Evolutionary conservation across 495 filamentous ascomycete species (phyloP), one percentile per base, ranked within the genome.

Genomic region (Haplographium delicatum): DNA sequence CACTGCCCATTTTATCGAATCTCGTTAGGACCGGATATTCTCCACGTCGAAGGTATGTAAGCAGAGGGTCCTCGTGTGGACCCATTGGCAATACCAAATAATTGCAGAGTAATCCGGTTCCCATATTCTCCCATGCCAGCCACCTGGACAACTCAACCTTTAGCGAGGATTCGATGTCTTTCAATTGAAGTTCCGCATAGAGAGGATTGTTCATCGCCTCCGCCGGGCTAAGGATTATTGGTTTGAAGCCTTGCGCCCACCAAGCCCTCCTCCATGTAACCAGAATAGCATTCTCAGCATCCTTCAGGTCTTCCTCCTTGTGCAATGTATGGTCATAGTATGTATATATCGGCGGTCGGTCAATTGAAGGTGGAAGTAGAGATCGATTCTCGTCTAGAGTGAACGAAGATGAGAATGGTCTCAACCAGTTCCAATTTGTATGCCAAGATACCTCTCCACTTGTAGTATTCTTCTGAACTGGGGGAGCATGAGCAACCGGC

Each of bases 71-170:
- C 53, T 93, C 80, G 54, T 81, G 78, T 46, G 80, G 61, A 1
- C 79, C 90, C 91, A 96, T 96, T 13, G 93, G 93, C 44, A 96
- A 79, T 24, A 88, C 79, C 6, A 81, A 71, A 69, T 85, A 85
- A 62, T 93, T 82, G 18, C 84, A 79, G 8, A 98, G 75, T 15
- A 96, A 66, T 4, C 93, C 93, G 24, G 82, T 81, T n/a, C 86
- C 83, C 87, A 96, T 94, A 47, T 85, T 81, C 16, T 87, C 89
- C 91, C 91, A 98, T 3, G 93, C 93, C 47, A 95, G 68, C 90
- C 89, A 96, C 47, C 85, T 75, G 69, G 85, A 81, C 27, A 96
- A 57, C 45, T 95, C 89, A 15, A 69, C 72, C 62, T 88, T 82
- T 45, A 94, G 60, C 26, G 74, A 72, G 0, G 71, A 60, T 44